phyloP scores from a whole-genome alignment of 1,284 basidiomycete genomes.

The Pisolithus thermaeus region DNA sequence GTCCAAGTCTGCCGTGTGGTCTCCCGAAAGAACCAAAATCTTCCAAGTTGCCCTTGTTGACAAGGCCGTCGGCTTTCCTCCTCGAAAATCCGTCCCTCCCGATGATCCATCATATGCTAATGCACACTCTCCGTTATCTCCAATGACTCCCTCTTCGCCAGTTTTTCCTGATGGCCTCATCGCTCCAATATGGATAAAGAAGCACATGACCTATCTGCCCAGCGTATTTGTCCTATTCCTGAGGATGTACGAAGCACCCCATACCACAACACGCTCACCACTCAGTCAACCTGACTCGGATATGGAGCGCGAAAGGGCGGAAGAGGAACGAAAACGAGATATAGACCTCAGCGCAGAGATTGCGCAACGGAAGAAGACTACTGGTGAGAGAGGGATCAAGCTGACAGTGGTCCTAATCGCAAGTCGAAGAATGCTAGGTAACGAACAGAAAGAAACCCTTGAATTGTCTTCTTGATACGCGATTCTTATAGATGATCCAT shows the following conservation, averaged over 20 bases:
- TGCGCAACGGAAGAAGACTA: constrained; percentile 68
- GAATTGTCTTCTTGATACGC: constrained; percentile 2
- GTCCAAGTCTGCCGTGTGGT: constrained; percentile 58
- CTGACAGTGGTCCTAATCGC: constrained; percentile 94
- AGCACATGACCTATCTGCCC: constrained; percentile 87
- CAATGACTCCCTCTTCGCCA: constrained; percentile 82
- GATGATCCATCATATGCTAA: constrained; percentile 46
- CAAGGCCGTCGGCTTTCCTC: constrained; percentile 79
- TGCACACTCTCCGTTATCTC: constrained; percentile 85
- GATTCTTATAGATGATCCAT: constrained; percentile 62
- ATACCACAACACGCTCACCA: constrained; percentile 39
- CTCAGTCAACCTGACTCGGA: constrained; percentile 49
- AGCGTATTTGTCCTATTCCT: constrained; percentile 90
- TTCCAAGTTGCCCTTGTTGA: constrained; percentile 84
- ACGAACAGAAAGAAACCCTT: neutral
- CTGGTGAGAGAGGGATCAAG: constrained; percentile 86
- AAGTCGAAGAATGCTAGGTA: constrained; percentile 76
- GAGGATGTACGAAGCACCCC: constrained; percentile 67
- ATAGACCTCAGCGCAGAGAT: constrained; percentile 75
- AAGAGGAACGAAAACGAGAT: constrained; percentile 70
- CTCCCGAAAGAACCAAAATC: constrained; percentile 58
- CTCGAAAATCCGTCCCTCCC: constrained; percentile 67
- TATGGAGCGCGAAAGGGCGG: constrained; percentile 47
- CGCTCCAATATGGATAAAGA: constrained; percentile 95
- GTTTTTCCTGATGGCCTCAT: constrained; percentile 92